Conservation (phyloP, 345 rosid genomes). For the Salix caprea region DNA sequence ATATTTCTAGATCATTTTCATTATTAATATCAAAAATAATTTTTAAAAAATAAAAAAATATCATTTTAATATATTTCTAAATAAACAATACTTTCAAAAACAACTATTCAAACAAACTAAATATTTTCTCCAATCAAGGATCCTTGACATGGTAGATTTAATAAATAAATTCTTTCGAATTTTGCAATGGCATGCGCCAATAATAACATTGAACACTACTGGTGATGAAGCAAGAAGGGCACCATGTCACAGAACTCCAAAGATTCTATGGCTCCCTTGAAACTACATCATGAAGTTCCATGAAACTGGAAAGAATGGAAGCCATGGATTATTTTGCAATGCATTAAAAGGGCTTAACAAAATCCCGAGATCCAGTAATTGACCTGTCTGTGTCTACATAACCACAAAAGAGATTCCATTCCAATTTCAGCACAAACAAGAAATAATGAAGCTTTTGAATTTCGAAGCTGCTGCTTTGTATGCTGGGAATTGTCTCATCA, state of each 20-base stretch:
- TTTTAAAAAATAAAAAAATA: too few relatives aligned
- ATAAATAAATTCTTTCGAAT: too few relatives aligned
- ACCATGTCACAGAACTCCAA: background rate
- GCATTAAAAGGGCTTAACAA: slow-evolving; percentile 24
- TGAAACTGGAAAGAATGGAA: slow-evolving; percentile 30
- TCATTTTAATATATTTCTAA: too few relatives aligned
- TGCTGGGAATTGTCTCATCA: slow-evolving; percentile 37
- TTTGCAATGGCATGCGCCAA: background rate
- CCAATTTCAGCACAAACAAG: slow-evolving; percentile 24
- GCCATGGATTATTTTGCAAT: slow-evolving; percentile 42
- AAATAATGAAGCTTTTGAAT: slow-evolving; percentile 12
- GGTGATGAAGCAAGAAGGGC: background rate
- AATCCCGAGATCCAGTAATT: slow-evolving; percentile 22
- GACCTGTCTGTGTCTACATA: slow-evolving; percentile 28
- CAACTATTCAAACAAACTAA: too few relatives aligned
- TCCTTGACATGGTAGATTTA: too few relatives aligned
- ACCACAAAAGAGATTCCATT: slow-evolving; percentile 16
- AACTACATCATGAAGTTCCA: slow-evolving; percentile 15
- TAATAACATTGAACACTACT: background rate
- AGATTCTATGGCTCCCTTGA: slow-evolving; percentile 19
- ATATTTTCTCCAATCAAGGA: too few relatives aligned
- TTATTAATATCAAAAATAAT: too few relatives aligned
- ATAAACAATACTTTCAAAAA: too few relatives aligned
- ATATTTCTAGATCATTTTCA: too few relatives aligned
- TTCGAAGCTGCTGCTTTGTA: slow-evolving; percentile 24